Evolutionary conservation across 164 flowering plant genomes (phyloP).

Genomic region (Taxillus chinensis): DNA sequence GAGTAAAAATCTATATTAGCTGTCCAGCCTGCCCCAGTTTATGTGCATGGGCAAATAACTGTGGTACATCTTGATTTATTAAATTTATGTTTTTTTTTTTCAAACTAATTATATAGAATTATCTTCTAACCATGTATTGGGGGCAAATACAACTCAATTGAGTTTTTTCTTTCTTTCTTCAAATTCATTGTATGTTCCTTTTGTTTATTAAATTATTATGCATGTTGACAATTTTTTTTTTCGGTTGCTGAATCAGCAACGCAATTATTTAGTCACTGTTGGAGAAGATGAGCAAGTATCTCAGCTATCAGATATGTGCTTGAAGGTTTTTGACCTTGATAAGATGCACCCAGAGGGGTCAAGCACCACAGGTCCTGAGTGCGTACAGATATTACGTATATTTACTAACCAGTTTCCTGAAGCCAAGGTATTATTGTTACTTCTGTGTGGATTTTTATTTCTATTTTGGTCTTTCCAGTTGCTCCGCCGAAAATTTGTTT

Average conservation of each 20-base stretch:
- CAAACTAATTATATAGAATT: no score
- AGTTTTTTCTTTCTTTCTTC: background rate
- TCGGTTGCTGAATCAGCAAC: conserved; percentile 46
- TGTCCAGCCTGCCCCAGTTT: no score
- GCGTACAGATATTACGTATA: conserved; percentile 76
- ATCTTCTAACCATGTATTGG: no score
- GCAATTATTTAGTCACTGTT: conserved; percentile 73
- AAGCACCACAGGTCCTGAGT: conserved; percentile 65
- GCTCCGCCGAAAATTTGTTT: background rate
- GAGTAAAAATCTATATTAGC: no score
- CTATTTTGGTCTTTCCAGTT: background rate
- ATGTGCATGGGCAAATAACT: no score
- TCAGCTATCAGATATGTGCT: conserved; percentile 60
- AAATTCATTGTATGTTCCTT: background rate
- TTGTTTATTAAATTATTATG: no score
- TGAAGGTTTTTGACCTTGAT: conserved; percentile 92
- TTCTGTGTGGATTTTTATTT: background rate
- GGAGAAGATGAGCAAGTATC: conserved; percentile 86
- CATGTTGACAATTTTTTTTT: background rate
- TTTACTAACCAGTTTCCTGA: conserved; percentile 87
- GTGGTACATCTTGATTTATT: no score
- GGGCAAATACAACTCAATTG: no score
- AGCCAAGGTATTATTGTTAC: conserved; percentile 54
- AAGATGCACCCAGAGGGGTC: conserved; percentile 81
- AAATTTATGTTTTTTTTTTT: no score